Base-by-base conservation (phyloP, 2,329 filamentous ascomycete species). In the Ophiosphaerella narmari region DNA sequence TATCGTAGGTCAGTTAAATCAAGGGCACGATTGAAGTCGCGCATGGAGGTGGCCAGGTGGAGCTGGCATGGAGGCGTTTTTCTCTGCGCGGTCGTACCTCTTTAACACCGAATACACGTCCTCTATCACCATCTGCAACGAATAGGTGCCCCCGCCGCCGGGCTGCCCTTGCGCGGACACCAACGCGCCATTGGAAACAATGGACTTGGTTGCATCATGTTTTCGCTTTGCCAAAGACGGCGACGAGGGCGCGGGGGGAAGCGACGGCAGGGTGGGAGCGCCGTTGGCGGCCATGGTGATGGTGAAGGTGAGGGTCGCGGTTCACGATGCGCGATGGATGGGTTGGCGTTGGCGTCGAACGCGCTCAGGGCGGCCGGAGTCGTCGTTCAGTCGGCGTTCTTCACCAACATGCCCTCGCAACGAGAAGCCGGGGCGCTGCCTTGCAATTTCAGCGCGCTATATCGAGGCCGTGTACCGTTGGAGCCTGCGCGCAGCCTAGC, bases 211-310 rank as follows among this genome's bases (percentile, higher is more conserved):
- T 32, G 71, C 67, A 34, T 71, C 72, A 50, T 76, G 77, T 68
- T 80, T 80, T 39, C 78, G 75, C 63, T 80, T 80, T 51, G 71
- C 66, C 35, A 59, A 35, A 13, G 67, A 62, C 7, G 67, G 69
- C 48, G 69, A 72, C 35, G 59, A 34, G 48, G 66, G 49, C 43
- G 62, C 58, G 24, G 62, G 59, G 21, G 65, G 62, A 37, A 62
- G 66, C 43, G 64, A 62, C 18, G 68, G 66, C 49, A 69, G 67
- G 48, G 68, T 66, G 50, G 71, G 62, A 55, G 64, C 60, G 59
- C 68, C 70, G 67, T 73, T 73, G 59, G 65, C 58, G 57, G 70
- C 60, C 60, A 71, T 70, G 60, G 56, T 66, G 55, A 63, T 57
- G 60, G 54, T 57, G 63, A 61, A 48, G 61, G 14, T 35, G 33